A percentile compares a stretch with the other conserved stretches of the same genome.
These are phyloP conservation scores for Protostelium mycophagum DNA, from an alignment of 78 protist species.

Conservation along the genomic window DNA sequence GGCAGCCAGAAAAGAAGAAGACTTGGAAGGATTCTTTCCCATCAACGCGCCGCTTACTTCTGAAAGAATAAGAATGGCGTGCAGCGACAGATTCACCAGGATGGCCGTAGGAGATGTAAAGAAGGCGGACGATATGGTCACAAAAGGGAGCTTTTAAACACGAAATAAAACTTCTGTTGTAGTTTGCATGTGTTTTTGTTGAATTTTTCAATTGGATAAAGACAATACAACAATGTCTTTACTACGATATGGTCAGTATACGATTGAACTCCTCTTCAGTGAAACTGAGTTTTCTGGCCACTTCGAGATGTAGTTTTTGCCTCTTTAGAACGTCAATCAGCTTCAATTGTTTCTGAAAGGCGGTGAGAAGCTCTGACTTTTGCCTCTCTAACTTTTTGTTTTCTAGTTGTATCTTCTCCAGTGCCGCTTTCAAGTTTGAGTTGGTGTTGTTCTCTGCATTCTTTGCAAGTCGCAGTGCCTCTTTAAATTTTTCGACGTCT, in stretches of 20 bases:
- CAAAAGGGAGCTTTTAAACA: not conserved
- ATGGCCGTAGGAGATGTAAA: not conserved
- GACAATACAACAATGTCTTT: too few species aligned
- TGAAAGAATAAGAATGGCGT: conserved; percentile 76
- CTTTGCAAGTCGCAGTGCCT: not conserved
- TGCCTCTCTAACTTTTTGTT: conserved; percentile 32
- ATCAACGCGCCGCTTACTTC: conserved; percentile 79
- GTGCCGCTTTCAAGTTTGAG: not conserved
- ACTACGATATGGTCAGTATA: not conserved
- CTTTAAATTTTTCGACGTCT: conserved; percentile 17
- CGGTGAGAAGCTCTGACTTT: conserved; percentile 31
- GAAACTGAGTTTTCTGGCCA: conserved; percentile 43
- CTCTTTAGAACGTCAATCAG: conserved; percentile 64
- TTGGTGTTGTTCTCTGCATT: not conserved
- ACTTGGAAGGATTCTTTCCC: conserved; percentile 19
- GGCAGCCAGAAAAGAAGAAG: conserved; percentile 18
- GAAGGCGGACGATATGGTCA: not conserved
- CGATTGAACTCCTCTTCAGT: conserved; percentile 62
- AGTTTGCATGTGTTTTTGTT: too few species aligned
- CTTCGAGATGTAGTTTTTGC: conserved; percentile 66
- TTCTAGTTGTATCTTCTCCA: not conserved
- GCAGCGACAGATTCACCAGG: conserved; percentile 48
- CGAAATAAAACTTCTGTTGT: too few species aligned
- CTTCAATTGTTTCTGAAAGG: conserved; percentile 58
- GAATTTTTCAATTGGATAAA: too few species aligned